Evolutionary conservation across 257 asterid genomes (phyloP).

Genomic region (Ehretia macrophylla): DNA sequence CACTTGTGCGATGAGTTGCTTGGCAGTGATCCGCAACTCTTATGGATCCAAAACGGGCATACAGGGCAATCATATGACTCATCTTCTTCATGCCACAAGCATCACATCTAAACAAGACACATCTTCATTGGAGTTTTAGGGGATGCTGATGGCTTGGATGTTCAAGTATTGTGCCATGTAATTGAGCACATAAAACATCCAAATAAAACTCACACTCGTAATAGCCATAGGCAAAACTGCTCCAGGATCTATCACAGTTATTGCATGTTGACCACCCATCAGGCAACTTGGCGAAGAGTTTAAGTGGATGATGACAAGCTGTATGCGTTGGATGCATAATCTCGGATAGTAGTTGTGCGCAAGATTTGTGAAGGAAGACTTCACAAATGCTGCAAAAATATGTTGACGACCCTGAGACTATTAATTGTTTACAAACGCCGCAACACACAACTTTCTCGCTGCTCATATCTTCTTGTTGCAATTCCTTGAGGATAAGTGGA

Average conservation of each 20-base stretch:
- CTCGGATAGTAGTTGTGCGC: neutral
- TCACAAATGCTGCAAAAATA: too few relatives aligned
- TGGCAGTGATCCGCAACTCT: too few relatives aligned
- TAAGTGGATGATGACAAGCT: too few relatives aligned
- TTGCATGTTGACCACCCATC: fast-evolving
- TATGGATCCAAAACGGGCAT: too few relatives aligned
- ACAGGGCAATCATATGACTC: neutral
- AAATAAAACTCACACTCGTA: neutral
- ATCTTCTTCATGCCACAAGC: neutral
- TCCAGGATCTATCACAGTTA: neutral
- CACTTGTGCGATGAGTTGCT: too few relatives aligned
- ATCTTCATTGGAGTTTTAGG: neutral
- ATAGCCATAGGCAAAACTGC: neutral
- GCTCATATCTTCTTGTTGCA: too few relatives aligned
- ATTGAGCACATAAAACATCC: neutral
- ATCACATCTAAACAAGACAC: neutral
- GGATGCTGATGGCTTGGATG: neutral
- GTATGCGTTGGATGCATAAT: too few relatives aligned
- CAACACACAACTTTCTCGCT: too few relatives aligned
- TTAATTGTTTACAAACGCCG: too few relatives aligned
- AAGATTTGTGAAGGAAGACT: neutral
- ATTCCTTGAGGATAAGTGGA: too few relatives aligned
- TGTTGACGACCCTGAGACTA: too few relatives aligned
- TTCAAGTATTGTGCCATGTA: neutral
- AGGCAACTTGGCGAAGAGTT: too few relatives aligned